phyloP scores from a whole-genome alignment of 1,284 basidiomycete genomes.

The Ceratobasidium sp. region DNA sequence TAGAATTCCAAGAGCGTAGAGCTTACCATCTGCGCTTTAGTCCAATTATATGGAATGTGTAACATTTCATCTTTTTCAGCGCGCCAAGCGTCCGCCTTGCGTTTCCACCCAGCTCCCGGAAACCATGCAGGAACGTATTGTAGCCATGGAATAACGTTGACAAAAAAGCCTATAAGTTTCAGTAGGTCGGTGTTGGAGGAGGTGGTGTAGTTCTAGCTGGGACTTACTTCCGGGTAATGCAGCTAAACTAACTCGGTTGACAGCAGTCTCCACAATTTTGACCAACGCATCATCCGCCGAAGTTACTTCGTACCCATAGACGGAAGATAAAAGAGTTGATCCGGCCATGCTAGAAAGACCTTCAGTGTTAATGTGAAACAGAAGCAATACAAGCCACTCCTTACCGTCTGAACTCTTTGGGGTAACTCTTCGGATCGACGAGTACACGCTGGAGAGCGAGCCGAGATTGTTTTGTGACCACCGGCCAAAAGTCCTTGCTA shows the following conservation, averaged over 20 bases:
- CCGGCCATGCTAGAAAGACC: neutral
- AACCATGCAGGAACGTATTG: slow-evolving; percentile 15
- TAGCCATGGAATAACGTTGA: slow-evolving; percentile 11
- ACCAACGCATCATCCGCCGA: slow-evolving; percentile 33
- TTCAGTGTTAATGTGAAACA: neutral
- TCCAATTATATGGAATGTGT: slow-evolving; percentile 12
- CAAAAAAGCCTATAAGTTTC: neutral
- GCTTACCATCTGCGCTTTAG: neutral
- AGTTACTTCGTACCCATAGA: slow-evolving; percentile 39
- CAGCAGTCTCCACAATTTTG: slow-evolving; percentile 20
- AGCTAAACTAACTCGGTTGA: neutral
- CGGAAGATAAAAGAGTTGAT: slow-evolving; percentile 6
- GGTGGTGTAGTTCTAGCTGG: too few species aligned
- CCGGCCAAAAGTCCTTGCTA: slow-evolving; percentile 25
- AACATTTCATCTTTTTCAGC: slow-evolving; percentile 5
- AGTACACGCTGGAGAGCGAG: neutral
- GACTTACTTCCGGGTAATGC: too few species aligned
- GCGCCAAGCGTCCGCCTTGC: slow-evolving; percentile 13
- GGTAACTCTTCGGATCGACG: slow-evolving; percentile 3
- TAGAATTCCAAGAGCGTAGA: neutral
- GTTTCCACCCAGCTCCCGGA: slow-evolving; percentile 12
- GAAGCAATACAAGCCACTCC: neutral
- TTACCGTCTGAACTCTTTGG: slow-evolving; percentile 23
- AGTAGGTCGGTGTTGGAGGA: neutral
- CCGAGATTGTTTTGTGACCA: slow-evolving; percentile 15